These are phyloP conservation scores for Massospora cicadina DNA, from an alignment of 371 early-diverging fungal species.

Conservation along the genomic window DNA sequence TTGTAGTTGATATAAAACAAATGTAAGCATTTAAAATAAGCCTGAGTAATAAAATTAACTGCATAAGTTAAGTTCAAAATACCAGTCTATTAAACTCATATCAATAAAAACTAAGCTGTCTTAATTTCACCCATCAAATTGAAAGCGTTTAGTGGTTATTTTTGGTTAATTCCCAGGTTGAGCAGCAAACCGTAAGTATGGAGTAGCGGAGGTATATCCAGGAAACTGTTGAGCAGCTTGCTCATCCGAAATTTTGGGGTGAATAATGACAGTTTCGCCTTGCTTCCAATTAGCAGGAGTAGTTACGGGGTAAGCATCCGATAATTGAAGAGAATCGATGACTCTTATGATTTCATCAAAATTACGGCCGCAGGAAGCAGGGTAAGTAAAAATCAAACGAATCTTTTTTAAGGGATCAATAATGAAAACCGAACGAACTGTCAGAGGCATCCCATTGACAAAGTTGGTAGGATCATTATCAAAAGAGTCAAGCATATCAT, in stretches of 20 bases:
- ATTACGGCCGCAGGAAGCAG: conserved; percentile 78
- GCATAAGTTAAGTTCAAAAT: too few relatives aligned
- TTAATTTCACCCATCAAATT: too few relatives aligned
- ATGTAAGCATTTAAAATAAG: too few relatives aligned
- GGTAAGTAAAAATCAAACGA: conserved; percentile 76
- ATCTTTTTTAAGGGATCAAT: conserved; percentile 83
- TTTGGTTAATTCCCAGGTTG: conserved; percentile 21
- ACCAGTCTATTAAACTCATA: too few relatives aligned
- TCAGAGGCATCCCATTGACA: conserved; percentile 73
- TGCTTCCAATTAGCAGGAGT: conserved; percentile 90
- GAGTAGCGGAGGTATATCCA: conserved; percentile 55
- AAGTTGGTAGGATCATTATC: conserved; percentile 78
- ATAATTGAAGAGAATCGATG: conserved; percentile 78
- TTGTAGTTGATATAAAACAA: too few relatives aligned
- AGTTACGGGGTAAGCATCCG: conserved; percentile 68
- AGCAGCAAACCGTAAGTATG: conserved; percentile 63
- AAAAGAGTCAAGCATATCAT: conserved; percentile 83
- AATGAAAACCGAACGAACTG: conserved; percentile 87
- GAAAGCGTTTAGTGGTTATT: too few relatives aligned
- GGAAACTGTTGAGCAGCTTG: conserved; percentile 72
- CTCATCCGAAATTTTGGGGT: conserved; percentile 59
- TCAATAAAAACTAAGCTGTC: too few relatives aligned
- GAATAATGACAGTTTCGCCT: conserved; percentile 79
- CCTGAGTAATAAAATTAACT: too few relatives aligned
- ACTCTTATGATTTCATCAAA: conserved; percentile 88